Base-by-base conservation (phyloP, 176 grass and related monocot species). In the Carex myosuroides region DNA sequence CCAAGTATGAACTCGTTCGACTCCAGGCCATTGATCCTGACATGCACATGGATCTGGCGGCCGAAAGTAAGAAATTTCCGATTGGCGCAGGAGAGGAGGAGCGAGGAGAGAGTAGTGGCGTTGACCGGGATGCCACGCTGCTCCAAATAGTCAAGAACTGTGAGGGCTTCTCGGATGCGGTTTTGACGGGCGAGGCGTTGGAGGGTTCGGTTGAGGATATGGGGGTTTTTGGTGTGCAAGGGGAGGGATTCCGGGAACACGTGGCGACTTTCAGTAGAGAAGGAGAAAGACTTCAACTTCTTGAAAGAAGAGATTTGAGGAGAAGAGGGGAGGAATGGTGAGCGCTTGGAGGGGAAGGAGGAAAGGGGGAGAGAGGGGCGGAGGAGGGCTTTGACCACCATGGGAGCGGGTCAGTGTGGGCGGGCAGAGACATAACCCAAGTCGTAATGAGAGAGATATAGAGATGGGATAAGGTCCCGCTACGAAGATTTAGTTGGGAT, bases 131-230 rank as follows among this genome's bases (percentile, higher is more conserved):
- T 79, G 70, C 92, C 95, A 0, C 89, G 89, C 66, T 89, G 91
- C 87, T 94, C 90, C 85, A 98, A 79, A 85, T 98, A 92, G 79
- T 98, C 95, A 41, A 94, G 92, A 83, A 94, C 77, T 8, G 83
- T 57, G 33, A 97, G 87, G 24, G 90, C 90, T 44, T 93, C 90
- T 20, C 77, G 70, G 22, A 94, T 33, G 39, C 89, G 41, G 5
- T 88, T 91, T 18, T 42, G 64, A 53, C 88, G 89, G 1, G 89
- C 86, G 18, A 98, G 83, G 35, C 86, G 65, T 13, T 84, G 73
- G 66, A 94, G 86, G 77, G 90, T 93, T 0, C 67, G 24, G 41
- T 87, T 91, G 58, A 98, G 84, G 56, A 81, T 85, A 58, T 87
- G 70, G n/a, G 89, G 89, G 85, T 98, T 98, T 90, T 93, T 94